Evolutionary conservation across 2,329 filamentous ascomycete genomes (phyloP).

Genomic region (Xylaria sp.): DNA sequence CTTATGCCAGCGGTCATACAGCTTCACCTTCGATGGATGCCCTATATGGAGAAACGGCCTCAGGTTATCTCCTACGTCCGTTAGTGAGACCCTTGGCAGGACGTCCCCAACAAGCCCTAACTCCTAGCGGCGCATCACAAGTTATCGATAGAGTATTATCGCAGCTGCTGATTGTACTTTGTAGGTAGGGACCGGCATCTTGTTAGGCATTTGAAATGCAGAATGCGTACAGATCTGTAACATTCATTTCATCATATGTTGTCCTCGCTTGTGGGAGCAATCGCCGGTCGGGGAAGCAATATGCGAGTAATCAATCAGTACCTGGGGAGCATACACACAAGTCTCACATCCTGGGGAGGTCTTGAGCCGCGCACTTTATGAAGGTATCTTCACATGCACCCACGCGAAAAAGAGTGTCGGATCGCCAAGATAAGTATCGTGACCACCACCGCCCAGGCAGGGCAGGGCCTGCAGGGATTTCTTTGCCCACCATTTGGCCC

Average conservation of each 20-base stretch:
- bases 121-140: background rate
- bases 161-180: background rate
- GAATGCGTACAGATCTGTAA: background rate
- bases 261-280: background rate
- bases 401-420: too few species aligned
- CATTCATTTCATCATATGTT: background rate
- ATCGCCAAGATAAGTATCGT: background rate
- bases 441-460: background rate
- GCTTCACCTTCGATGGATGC: background rate
- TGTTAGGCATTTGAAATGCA: background rate
- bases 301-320: background rate
- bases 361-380: background rate
- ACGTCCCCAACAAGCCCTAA: background rate
- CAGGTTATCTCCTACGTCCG: background rate
- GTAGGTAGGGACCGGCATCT: background rate
- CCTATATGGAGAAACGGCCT: background rate
- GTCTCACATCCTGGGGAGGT: too few species aligned
- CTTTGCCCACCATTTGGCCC: too few species aligned
- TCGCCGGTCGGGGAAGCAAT: background rate
- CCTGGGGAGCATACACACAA: too few species aligned
- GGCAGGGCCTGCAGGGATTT: background rate
- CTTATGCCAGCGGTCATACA: too few species aligned
- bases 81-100: background rate
- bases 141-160: background rate
- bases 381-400: background rate